Conservation (phyloP, 768 basidiomycete genomes). For the Fibroporia radiculosa region DNA sequence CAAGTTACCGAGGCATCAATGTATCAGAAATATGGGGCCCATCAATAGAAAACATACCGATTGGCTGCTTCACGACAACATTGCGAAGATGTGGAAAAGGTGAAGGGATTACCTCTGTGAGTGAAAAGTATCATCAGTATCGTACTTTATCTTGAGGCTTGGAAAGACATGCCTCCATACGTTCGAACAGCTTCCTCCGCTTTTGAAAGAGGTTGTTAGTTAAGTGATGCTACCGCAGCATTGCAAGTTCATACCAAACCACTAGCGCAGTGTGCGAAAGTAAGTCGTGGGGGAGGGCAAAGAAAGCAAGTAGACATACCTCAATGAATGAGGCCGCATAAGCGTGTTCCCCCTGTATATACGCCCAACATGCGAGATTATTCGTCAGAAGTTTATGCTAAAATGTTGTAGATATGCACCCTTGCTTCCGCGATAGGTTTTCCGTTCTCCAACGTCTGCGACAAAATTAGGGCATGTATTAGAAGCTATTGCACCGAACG, state of each 20-base stretch:
- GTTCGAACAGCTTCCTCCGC: conserved; percentile 90
- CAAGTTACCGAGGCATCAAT: not conserved
- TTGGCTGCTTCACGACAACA: conserved; percentile 88
- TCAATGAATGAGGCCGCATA: conserved; percentile 86
- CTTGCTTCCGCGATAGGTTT: conserved; percentile 82
- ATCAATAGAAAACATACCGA: conserved; percentile 46
- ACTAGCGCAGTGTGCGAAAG: conserved; percentile 35
- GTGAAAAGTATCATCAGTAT: not conserved
- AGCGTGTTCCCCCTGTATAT: conserved; percentile 67
- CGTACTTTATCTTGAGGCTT: not conserved
- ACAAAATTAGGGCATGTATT: not conserved
- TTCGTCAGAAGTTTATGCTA: not conserved
- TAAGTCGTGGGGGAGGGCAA: conserved; percentile 3
- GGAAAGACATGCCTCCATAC: conserved; percentile 54
- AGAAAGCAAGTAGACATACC: conserved; percentile 32
- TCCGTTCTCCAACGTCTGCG: conserved; percentile 89
- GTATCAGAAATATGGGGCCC: too few species aligned
- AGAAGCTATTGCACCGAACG: conserved; percentile 20
- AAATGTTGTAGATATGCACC: conserved; percentile 29
- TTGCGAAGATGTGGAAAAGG: conserved; percentile 64
- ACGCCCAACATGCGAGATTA: conserved; percentile 1
- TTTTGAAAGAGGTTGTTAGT: conserved; percentile 21
- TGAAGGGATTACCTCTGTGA: conserved; percentile 75
- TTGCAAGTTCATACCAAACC: conserved; percentile 59
- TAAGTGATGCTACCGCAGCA: not conserved